Evolutionary conservation across 176 grass and related monocot genomes (phyloP), one percentile per base, ranked within the genome.

Genomic region (Phoenix dactylifera): DNA sequence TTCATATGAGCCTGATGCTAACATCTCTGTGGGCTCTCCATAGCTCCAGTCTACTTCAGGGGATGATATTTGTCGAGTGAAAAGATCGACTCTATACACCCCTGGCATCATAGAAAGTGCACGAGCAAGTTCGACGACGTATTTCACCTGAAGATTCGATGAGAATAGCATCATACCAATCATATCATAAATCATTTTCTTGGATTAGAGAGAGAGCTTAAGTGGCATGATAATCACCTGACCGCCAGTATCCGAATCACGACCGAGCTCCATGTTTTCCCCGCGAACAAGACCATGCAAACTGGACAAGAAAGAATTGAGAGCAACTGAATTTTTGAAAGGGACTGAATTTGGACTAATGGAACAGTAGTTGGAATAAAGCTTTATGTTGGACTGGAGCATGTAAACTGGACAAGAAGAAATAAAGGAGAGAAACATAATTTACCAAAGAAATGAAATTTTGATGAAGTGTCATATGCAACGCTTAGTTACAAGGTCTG

Each of bases 211-310:
- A 35, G 6, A 1, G 32, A 35, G 12, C 35, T 44, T 44, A 0
- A 7, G 35, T 14, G 10, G 12, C 2, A 14, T 44, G 54, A 60
- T 2, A 59, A 60, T 52, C 72, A 94, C 89, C 84, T 95, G 89
- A 61, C 84, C 89, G 4, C 84, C 89, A 7, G 89, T 95, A 69
- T 95, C 89, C 53, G 89, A 95, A 76, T 95, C 89, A 26, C 81
- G 60, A 12, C 81, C 89, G 59, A 95, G 81, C 68, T 95, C 89
- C 89, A 95, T 95, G 68, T 95, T 88, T 60, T 95, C 89, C 12
- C 89, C 89, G 3, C 84, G 81, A 73, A 95, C 76, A 49, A 95
- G 82, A 67, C 89, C 89, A 77, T 95, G 89, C 73, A 95, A 78
- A 71, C 89, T 95, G 72, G 20, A 57, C 22, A 71, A 77, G 18